Conservation (phyloP, 352 stramenopile genomes). For the Phytophthora aleatoria region DNA sequence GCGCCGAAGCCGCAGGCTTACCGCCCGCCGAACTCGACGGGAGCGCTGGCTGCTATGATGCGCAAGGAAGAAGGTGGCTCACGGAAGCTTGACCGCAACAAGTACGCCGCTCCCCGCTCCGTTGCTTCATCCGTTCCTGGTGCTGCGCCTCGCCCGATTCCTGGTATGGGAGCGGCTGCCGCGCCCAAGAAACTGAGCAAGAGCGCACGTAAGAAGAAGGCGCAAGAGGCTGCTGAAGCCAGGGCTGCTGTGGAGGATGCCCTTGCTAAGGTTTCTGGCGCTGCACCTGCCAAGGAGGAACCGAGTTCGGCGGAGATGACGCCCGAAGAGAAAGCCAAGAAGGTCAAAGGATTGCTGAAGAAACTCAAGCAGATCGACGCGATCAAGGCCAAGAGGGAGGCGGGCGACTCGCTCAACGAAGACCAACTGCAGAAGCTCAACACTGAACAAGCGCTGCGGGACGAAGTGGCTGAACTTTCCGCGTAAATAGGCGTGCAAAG, state of each 20-base stretch:
- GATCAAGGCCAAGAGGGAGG: conserved; percentile 79
- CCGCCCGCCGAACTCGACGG: conserved; percentile 85
- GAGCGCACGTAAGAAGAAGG: conserved; percentile 85
- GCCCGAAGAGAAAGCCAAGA: conserved; percentile 85
- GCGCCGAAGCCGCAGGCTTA: conserved; percentile 84
- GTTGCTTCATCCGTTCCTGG: conserved; percentile 46
- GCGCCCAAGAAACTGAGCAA: conserved; percentile 81
- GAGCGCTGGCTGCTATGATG: conserved; percentile 94
- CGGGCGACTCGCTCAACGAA: conserved; percentile 77
- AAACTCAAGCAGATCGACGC: conserved; percentile 90
- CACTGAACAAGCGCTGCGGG: conserved; percentile 64
- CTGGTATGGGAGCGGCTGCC: conserved; percentile 60
- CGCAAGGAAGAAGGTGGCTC: conserved; percentile 82
- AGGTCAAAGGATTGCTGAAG: conserved; percentile 82
- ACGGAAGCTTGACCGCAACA: conserved; percentile 87
- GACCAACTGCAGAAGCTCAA: conserved; percentile 82
- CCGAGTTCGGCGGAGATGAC: conserved; percentile 46
- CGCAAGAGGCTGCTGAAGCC: conserved; percentile 71
- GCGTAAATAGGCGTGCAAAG: conserved; percentile 20
- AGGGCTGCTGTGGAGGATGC: conserved; percentile 67
- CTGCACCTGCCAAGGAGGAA: conserved; percentile 25
- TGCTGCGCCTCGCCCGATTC: conserved; percentile 53
- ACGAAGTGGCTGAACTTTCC: conserved; percentile 71
- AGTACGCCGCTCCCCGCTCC: conserved; percentile 68
- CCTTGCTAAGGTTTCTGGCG: conserved; percentile 47